phyloP scores from a whole-genome alignment of 768 basidiomycete genomes.

The Serendipita indica region DNA sequence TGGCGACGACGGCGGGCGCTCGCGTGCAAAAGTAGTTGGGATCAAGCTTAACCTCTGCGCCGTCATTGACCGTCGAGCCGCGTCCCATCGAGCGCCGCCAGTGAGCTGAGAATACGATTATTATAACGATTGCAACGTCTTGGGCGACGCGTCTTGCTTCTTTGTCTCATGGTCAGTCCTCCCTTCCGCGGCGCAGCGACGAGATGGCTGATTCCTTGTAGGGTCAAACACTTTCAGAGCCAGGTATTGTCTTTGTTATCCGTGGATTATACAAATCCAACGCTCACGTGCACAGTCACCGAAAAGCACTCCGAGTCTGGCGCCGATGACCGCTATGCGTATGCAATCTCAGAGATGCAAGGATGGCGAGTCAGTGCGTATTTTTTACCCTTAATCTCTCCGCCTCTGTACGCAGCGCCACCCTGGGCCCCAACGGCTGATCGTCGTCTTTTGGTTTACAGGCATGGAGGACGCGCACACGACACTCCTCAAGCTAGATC shows the following conservation, averaged over 20 bases:
- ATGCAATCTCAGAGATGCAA: slow-evolving; percentile 90
- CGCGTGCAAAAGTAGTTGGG: background rate
- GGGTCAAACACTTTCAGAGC: slow-evolving; percentile 80
- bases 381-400: background rate
- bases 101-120: background rate
- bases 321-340: slow-evolving; percentile 51
- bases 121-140: too few species aligned
- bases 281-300: slow-evolving; percentile 38
- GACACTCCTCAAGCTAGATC: slow-evolving; percentile 50
- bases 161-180: too few species aligned
- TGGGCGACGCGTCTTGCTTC: too few species aligned
- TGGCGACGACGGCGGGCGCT: background rate
- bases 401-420: slow-evolving; percentile 1
- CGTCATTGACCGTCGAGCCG: background rate
- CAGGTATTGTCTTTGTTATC: slow-evolving; percentile 35
- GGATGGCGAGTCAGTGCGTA: slow-evolving; percentile 95
- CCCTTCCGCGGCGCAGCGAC: too few species aligned
- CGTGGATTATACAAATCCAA: slow-evolving; percentile 1
- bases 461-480: slow-evolving; percentile 98
- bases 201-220: too few species aligned
- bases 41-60: background rate
- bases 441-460: slow-evolving; percentile 23
- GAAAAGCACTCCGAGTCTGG: slow-evolving; percentile 68
- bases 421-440: background rate
- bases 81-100: background rate